A percentile compares a stretch with the other conserved stretches of the same genome.
These are phyloP conservation scores for Mallotus japonicus DNA, from an alignment of 441 rosid species.

Conservation along the genomic window DNA sequence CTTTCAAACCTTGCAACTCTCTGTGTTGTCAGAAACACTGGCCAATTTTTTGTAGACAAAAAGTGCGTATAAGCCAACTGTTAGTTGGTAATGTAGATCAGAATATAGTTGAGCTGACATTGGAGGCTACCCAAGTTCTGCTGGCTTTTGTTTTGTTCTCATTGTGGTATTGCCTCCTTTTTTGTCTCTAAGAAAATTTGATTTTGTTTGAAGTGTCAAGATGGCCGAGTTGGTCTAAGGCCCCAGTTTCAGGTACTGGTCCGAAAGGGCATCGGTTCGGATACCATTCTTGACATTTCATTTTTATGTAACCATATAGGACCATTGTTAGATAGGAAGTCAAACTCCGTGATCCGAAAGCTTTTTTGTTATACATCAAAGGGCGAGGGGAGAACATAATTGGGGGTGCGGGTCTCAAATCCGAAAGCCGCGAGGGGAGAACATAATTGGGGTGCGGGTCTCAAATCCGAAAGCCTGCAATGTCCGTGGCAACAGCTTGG, in stretches of 20 bases:
- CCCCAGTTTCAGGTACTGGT: slow-evolving; percentile 88
- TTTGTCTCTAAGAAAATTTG: too few relatives aligned
- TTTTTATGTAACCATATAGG: too few relatives aligned
- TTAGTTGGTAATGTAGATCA: not conserved
- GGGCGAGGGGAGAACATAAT: too few relatives aligned
- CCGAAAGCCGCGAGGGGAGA: too few relatives aligned
- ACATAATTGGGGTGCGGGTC: too few relatives aligned
- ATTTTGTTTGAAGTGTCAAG: slow-evolving; percentile 42
- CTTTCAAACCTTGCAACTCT: not conserved
- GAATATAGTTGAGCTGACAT: not conserved
- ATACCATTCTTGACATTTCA: slow-evolving; percentile 66
- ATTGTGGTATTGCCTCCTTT: not conserved
- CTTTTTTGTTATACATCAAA: too few relatives aligned
- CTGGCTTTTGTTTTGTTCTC: slow-evolving; percentile 10
- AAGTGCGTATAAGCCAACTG: slow-evolving; percentile 5
- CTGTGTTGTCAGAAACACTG: slow-evolving; percentile 6
- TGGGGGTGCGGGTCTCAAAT: too few relatives aligned
- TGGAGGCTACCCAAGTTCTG: slow-evolving; percentile 8
- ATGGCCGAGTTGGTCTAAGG: slow-evolving; percentile 96
- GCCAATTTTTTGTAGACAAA: not conserved
- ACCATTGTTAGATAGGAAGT: too few relatives aligned
- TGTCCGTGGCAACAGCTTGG: too few relatives aligned
- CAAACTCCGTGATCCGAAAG: too few relatives aligned
- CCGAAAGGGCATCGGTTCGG: slow-evolving; percentile 91
- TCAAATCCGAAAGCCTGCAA: too few relatives aligned